These are phyloP conservation scores for Lachnellula occidentalis DNA, from an alignment of 2,329 filamentous ascomycete genomes.

Conservation along the genomic window DNA sequence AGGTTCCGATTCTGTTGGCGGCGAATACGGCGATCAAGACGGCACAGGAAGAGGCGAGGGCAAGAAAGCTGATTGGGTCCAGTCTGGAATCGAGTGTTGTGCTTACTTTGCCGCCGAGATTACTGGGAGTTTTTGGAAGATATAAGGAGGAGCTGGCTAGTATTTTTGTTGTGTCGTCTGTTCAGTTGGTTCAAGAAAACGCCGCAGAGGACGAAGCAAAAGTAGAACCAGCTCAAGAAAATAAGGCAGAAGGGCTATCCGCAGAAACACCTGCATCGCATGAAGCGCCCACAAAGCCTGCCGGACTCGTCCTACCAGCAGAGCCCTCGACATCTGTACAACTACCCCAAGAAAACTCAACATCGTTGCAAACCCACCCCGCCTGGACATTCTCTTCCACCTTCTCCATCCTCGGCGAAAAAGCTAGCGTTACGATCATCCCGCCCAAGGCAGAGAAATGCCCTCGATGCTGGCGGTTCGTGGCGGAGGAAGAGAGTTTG, in stretches of 20 bases:
- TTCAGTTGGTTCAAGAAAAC: slow-evolving; percentile 40
- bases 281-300: too few relatives aligned
- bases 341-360: too few relatives aligned
- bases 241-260: not conserved
- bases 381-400: slow-evolving; percentile 36
- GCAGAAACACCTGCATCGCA: too few relatives aligned
- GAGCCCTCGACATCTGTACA: too few relatives aligned
- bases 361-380: too few relatives aligned
- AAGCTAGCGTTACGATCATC: slow-evolving; percentile 25
- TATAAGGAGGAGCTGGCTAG: slow-evolving; percentile 39
- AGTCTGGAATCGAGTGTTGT: slow-evolving; percentile 73
- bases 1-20: slow-evolving; percentile 23
- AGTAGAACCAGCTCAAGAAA: slow-evolving; percentile 27
- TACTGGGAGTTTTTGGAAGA: slow-evolving; percentile 21
- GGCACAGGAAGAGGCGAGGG: slow-evolving; percentile 67
- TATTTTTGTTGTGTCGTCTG: slow-evolving; percentile 66
- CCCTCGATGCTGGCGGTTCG: slow-evolving; percentile 81
- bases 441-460: slow-evolving; percentile 63
- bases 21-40: slow-evolving; percentile 63
- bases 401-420: slow-evolving; percentile 22
- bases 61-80: slow-evolving; percentile 68
- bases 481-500: slow-evolving; percentile 59
- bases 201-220: slow-evolving; percentile 36
- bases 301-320: too few relatives aligned
- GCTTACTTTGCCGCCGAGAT: slow-evolving; percentile 40